These are phyloP conservation scores for Usnea hakonensis DNA, from an alignment of 495 filamentous ascomycete genomes.

Conservation along the genomic window DNA sequence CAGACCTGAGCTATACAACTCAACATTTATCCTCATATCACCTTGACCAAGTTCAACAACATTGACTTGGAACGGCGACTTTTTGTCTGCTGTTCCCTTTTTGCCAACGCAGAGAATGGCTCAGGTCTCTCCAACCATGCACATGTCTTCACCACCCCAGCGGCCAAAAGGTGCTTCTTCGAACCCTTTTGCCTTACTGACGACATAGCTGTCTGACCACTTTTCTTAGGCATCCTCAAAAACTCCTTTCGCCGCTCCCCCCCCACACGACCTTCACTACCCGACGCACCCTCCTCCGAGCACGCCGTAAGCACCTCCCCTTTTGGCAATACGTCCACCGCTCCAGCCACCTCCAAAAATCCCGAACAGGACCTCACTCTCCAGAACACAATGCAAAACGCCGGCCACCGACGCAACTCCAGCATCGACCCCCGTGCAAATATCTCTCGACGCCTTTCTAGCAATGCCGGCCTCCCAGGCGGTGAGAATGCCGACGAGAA, in stretches of 20 bases:
- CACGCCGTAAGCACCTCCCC: constrained; percentile 27
- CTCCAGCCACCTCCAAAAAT: constrained; percentile 24
- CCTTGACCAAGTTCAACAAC: background rate
- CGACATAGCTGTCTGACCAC: constrained; percentile 4
- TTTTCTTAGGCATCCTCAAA: constrained; percentile 83
- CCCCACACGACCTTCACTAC: constrained; percentile 33
- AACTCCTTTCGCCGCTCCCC: constrained; percentile 65
- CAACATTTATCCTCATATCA: background rate
- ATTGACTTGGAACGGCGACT: background rate
- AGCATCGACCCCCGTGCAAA: constrained; percentile 53
- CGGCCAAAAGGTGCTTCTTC: constrained; percentile 63
- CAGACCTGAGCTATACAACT: background rate
- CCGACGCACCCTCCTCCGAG: constrained; percentile 39
- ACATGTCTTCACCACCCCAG: constrained; percentile 33
- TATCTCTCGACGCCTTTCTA: constrained; percentile 64
- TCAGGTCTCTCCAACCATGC: constrained; percentile 15
- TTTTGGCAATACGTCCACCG: constrained; percentile 22
- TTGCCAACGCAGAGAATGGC: constrained; percentile 2
- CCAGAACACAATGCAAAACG: constrained; percentile 89
- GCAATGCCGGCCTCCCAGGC: constrained; percentile 33
- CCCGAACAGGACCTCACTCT: constrained; percentile 82
- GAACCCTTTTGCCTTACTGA: constrained; percentile 4
- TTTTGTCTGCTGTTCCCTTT: background rate
- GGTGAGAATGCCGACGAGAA: constrained; percentile 46
- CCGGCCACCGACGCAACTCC: constrained; percentile 79